Base-by-base conservation (phyloP, 2,329 filamentous ascomycete species). In the Alternaria sp. region DNA sequence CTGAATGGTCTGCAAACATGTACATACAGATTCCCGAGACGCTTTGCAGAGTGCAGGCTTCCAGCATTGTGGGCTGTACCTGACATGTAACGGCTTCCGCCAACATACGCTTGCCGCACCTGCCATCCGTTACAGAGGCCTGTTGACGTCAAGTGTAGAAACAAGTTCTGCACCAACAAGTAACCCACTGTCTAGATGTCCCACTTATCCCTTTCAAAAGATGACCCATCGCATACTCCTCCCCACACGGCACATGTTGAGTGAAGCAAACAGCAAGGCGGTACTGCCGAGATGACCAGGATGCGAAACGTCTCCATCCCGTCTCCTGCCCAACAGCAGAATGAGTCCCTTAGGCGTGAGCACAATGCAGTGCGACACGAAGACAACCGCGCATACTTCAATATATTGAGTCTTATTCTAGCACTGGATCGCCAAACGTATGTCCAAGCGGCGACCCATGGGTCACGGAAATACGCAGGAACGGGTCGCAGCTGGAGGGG, bases 281-380 rank as follows among this genome's bases (percentile, higher is more conserved):
- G 48, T 53, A 53, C 28, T 42, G 36, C 48, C 24, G 41, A 42
- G 43, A 28, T 28, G 30, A 55, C 52, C 46, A 51, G 52, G 28
- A 46, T 60, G 32, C 54, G 52, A 60, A 60, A 60, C 57, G 18
- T 36, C 24, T 56, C 22, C 57, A 51, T 56, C 52, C 46, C 46
- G 34, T 30, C 52, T 26, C 38, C 22, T 30, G 20, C 47, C 32
- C 42, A 28, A 39, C 57, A 49, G 26, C 46, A n/a, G 34, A 32
- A 38, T 34, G 32, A 49, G n/a, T 16, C 32, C 20, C 11, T 48
- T 4, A 24, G 30, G n/a, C 30, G 20, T 48, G 46, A n/a, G 20
- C 11, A 49, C 20, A 36, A 34, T 24, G 20, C 44, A 28, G 22
- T 28, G 30, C 43, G 34, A 51, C 36, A 43, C 20, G 36, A 39